phyloP scores from a whole-genome alignment of 495 filamentous ascomycete genomes.

The Penicillium crystallinum region DNA sequence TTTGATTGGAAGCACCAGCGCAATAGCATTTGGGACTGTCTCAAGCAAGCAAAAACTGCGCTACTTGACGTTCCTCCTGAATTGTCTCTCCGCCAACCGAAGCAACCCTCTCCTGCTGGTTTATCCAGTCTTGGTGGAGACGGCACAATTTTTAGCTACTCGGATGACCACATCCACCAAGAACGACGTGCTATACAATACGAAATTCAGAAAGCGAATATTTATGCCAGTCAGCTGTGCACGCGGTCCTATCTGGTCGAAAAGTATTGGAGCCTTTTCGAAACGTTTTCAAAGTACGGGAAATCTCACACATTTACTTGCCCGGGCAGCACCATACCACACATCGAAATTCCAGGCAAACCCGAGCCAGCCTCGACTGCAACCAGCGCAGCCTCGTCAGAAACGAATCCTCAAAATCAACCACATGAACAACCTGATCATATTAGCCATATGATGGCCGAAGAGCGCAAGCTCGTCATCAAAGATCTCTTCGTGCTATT shows the following conservation, averaged over 20 bases:
- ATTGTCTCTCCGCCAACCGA: conserved; percentile 45
- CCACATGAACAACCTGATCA: conserved; percentile 38
- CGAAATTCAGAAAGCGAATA: conserved; percentile 81
- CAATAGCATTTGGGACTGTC: conserved; percentile 53
- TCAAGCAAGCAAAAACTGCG: conserved; percentile 55
- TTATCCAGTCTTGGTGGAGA: conserved; percentile 14
- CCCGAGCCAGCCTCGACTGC: not conserved
- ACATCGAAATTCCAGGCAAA: conserved; percentile 16
- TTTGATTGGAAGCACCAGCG: conserved; percentile 72
- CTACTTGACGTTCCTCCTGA: conserved; percentile 56
- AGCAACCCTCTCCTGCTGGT: conserved; percentile 5
- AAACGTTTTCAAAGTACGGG: conserved; percentile 41
- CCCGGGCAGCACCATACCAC: conserved; percentile 7
- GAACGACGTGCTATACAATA: conserved; percentile 55
- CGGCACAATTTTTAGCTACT: conserved; percentile 19
- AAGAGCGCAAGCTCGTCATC: conserved; percentile 70
- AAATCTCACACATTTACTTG: conserved; percentile 20
- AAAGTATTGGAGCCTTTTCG: conserved; percentile 65
- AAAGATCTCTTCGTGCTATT: conserved; percentile 67
- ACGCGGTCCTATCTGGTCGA: conserved; percentile 79
- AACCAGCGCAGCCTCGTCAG: not conserved
- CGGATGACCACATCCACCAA: conserved; percentile 24
- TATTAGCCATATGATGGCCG: conserved; percentile 51
- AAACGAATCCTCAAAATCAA: conserved; percentile 8
- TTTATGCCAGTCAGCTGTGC: conserved; percentile 67